These are phyloP conservation scores for Adansonia madagascariensis DNA, from an alignment of 441 rosid species.

Conservation along the genomic window DNA sequence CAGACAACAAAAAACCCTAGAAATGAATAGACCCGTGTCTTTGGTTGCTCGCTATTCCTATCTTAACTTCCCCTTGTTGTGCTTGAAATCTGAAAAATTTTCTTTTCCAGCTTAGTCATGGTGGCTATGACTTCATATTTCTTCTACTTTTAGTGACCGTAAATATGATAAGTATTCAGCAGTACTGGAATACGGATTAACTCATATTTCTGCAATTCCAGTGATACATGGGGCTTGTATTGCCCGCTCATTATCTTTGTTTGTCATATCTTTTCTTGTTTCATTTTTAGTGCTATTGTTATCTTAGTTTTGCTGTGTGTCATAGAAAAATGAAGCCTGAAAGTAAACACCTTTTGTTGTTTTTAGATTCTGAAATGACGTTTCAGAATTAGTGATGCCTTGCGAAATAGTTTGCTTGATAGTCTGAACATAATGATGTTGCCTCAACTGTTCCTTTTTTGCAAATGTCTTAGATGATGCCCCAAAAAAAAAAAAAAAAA, in stretches of 20 bases:
- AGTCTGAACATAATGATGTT: slow-evolving; percentile 30
- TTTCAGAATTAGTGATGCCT: slow-evolving; percentile 49
- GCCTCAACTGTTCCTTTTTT: slow-evolving; percentile 30
- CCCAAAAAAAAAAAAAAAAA: no score
- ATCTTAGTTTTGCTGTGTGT: slow-evolving; percentile 24
- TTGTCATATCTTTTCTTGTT: slow-evolving; percentile 27
- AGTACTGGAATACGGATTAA: not conserved
- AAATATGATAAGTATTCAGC: slow-evolving; percentile 9
- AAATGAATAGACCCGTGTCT: slow-evolving; percentile 34
- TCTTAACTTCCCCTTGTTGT: slow-evolving; percentile 21
- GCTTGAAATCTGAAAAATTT: slow-evolving; percentile 21
- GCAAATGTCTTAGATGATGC: slow-evolving; percentile 31
- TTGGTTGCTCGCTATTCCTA: slow-evolving; percentile 20
- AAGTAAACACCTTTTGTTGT: slow-evolving; percentile 41
- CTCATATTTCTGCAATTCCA: slow-evolving; percentile 27
- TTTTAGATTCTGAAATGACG: slow-evolving; percentile 69
- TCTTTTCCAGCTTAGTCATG: slow-evolving; percentile 20
- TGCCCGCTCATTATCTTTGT: slow-evolving; percentile 26
- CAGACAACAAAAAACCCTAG: slow-evolving; percentile 57
- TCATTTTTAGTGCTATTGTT: slow-evolving; percentile 28
- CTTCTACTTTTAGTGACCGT: not conserved
- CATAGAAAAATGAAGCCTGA: slow-evolving; percentile 41
- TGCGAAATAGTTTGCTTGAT: slow-evolving; percentile 45
- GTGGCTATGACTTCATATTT: slow-evolving; percentile 22
- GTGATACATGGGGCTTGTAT: slow-evolving; percentile 24